Evolutionary conservation across 2,329 filamentous ascomycete species (phyloP).

Genomic region (Fusarium marasasianum): DNA sequence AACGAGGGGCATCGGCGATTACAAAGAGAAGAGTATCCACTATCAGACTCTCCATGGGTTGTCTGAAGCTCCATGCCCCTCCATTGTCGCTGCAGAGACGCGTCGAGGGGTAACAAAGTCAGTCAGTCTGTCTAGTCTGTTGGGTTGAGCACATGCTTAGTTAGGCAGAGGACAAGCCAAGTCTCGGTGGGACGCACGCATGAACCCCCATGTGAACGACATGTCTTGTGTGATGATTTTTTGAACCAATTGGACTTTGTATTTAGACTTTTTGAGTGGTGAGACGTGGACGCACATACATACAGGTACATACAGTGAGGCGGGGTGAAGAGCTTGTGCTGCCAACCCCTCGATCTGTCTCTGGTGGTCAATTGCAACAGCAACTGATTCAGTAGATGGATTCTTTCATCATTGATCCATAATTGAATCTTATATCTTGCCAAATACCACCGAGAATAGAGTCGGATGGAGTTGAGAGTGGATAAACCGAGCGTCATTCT

Average conservation of each 20-base stretch:
- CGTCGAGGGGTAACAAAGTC: constrained; percentile 23
- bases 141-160: constrained; percentile 1
- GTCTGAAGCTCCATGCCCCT: constrained; percentile 3
- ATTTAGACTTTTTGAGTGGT: neutral
- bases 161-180: neutral
- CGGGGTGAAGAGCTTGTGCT: neutral
- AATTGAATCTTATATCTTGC: neutral
- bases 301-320: neutral
- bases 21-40: neutral
- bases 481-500: constrained; percentile 34
- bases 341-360: neutral
- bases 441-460: constrained; percentile 30
- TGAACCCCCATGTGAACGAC: constrained; percentile 18
- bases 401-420: constrained; percentile 28
- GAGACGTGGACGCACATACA: neutral
- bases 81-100: constrained; percentile 13
- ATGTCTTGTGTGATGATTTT: neutral
- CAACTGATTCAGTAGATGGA: neutral
- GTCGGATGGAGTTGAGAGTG: constrained; percentile 21
- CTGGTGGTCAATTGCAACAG: neutral
- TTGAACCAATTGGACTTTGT: constrained; percentile 5
- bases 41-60: neutral
- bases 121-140: neutral
- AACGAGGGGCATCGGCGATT: constrained; percentile 28
- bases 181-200: constrained; percentile 16